These are phyloP conservation scores for Meyerozyma guilliermondii DNA, from an alignment of 1,139 yeast species.

Conservation along the genomic window DNA sequence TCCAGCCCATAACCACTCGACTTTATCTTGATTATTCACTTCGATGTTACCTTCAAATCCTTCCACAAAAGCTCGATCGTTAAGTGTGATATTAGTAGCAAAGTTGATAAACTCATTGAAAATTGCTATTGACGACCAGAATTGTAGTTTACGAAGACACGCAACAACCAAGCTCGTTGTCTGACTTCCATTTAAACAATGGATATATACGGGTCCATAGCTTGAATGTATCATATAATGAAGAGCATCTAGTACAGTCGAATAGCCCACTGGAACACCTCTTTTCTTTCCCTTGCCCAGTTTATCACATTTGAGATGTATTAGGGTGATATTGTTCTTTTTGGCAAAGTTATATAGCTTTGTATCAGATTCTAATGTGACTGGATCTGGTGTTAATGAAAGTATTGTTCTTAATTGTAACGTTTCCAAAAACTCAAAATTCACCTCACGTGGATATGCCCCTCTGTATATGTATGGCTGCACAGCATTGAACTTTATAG, in stretches of 20 bases:
- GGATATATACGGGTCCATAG: slow-evolving; percentile 71
- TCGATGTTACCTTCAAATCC: slow-evolving; percentile 64
- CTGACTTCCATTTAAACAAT: slow-evolving; percentile 87
- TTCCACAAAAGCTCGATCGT: slow-evolving; percentile 81
- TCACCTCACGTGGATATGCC: slow-evolving; percentile 76
- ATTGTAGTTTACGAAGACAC: slow-evolving; percentile 74
- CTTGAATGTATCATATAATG: slow-evolving; percentile 55
- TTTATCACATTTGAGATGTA: slow-evolving; percentile 64
- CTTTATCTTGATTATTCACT: slow-evolving; percentile 45
- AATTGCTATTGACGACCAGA: slow-evolving; percentile 88
- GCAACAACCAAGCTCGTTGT: slow-evolving; percentile 81
- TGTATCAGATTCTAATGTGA: slow-evolving; percentile 49
- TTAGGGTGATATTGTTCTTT: slow-evolving; percentile 40
- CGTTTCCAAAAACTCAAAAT: slow-evolving; percentile 65
- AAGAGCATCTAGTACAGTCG: slow-evolving; percentile 54
- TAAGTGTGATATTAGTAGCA: slow-evolving; percentile 73
- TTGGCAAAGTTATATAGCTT: slow-evolving; percentile 47
- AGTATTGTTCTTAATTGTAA: slow-evolving; percentile 67
- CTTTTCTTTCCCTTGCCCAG: slow-evolving; percentile 73
- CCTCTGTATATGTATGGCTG: slow-evolving; percentile 76
- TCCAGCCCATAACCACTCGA: slow-evolving; percentile 75
- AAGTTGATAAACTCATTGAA: slow-evolving; percentile 79
- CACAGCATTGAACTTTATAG: slow-evolving; percentile 69
- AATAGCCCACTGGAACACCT: slow-evolving; percentile 71
- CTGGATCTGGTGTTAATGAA: slow-evolving; percentile 74